Evolutionary conservation across 78 protist species (phyloP).

Genomic region (Dictyostelium intermedium): DNA sequence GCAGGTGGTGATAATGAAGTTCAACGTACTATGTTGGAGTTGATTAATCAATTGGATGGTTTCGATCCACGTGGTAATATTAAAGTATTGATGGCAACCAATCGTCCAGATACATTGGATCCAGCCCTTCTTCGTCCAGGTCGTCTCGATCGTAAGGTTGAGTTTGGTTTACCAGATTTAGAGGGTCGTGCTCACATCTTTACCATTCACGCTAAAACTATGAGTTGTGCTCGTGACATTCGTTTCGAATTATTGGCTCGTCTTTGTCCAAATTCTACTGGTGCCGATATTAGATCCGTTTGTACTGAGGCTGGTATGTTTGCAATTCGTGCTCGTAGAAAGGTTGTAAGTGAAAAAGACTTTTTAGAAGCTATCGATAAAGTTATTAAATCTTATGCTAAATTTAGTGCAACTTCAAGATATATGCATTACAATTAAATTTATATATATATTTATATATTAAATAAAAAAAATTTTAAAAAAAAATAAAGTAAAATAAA

Average conservation of each 20-base stretch:
- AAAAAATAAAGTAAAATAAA: no score
- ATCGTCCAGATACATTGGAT: slow-evolving; percentile 98
- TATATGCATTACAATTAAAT: neutral
- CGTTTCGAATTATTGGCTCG: slow-evolving; percentile 99
- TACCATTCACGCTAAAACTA: slow-evolving; percentile 92
- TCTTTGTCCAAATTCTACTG: slow-evolving; percentile 98
- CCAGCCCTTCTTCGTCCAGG: slow-evolving; percentile 99
- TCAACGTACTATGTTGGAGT: slow-evolving; percentile 99
- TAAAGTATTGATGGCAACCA: slow-evolving; percentile 99
- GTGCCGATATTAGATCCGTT: slow-evolving; percentile 90
- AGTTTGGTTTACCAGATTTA: slow-evolving; percentile 98
- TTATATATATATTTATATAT: no score
- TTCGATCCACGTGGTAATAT: slow-evolving; percentile 99
- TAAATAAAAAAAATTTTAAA: no score
- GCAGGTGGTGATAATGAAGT: slow-evolving; percentile 99
- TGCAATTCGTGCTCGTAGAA: slow-evolving; percentile 93
- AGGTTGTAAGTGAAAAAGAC: slow-evolving; percentile 98
- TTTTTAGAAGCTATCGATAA: slow-evolving; percentile 99
- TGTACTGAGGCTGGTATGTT: slow-evolving; percentile 95
- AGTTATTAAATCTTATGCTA: slow-evolving; percentile 99
- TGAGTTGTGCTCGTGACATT: slow-evolving; percentile 95
- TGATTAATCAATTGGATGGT: slow-evolving; percentile 99
- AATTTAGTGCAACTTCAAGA: slow-evolving; percentile 98
- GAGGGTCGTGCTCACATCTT: slow-evolving; percentile 97
- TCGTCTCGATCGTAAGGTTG: slow-evolving; percentile 98